Base-by-base conservation (phyloP, 2,329 filamentous ascomycete species). In the Polychaeton citri region DNA sequence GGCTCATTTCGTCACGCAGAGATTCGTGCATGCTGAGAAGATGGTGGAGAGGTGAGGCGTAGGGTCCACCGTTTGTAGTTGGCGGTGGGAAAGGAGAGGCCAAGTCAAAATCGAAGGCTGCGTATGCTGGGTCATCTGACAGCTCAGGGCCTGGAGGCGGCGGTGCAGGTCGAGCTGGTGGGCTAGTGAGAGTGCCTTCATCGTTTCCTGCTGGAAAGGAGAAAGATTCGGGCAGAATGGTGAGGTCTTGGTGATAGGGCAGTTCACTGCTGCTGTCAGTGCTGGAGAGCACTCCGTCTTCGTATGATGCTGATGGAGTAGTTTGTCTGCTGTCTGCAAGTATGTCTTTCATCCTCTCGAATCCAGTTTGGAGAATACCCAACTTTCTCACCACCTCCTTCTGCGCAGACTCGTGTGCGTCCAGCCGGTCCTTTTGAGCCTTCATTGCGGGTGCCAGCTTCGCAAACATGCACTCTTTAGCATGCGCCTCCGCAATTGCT, bases 1-100 rank as follows among this genome's bases (percentile, higher is more conserved):
- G 69, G 13, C 59, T 58, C 33, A 77, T 66, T 49, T 77, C 73
- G 31, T 74, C 70, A 9, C 74, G 69, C 13, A 78, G 61, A 16
- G 66, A 68, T 46, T 77, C 73, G 48, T 77, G 72, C 34, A 77
- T 64, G 2, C 68, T 71, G 18, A 77, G 65, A 2, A 78, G 62
- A 45, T 77, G 74, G 35, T 72, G 70, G 17, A 71, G 66, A 13
- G 64, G 61, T 3, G 60, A 62, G 40, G 62, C 58, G 47, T 64
- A 65, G 4, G 62, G 62, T 15, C 57, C 44, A 17, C 39, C 38
- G 16, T 47, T 39, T 2, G 44, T 42, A n/a, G 40, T 32, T 19
- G 46, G 43, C 19, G 44, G 45, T 5, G 52, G 43, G 19, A 51
- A 50, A 2, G 51, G 43, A 4, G 41, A 45, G 10, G 43, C 41